phyloP scores from a whole-genome alignment of 148 eudicot species.

The Rhododendron henanense region DNA sequence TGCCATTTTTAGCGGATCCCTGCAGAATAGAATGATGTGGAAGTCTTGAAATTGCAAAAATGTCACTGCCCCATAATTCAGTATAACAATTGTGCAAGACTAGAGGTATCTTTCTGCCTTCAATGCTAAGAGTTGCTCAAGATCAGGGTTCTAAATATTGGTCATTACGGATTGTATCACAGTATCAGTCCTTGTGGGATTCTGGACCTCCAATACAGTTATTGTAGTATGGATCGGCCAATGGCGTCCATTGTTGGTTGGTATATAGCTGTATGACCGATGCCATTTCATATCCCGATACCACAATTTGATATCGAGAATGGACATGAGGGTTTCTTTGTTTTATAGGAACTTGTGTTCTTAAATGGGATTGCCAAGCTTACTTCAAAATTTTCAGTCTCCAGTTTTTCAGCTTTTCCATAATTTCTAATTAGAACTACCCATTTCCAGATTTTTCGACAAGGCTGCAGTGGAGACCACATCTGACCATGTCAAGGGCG shows the following conservation, averaged over 20 bases:
- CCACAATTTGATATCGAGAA: not conserved
- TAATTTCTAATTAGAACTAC: not conserved
- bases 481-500: conserved; percentile 12
- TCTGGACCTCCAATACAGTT: too few relatives aligned
- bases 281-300: not conserved
- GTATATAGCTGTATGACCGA: not conserved
- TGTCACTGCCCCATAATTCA: not conserved
- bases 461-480: conserved; percentile 49
- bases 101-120: not conserved
- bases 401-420: not conserved
- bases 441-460: conserved; percentile 44
- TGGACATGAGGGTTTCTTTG: not conserved
- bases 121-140: too few relatives aligned
- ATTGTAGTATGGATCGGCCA: not conserved
- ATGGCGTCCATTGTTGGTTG: too few relatives aligned
- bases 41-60: not conserved
- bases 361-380: not conserved
- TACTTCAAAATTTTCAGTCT: not conserved
- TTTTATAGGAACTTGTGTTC: not conserved
- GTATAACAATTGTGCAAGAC: not conserved
- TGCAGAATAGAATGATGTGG: not conserved
- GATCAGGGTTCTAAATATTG: too few relatives aligned
- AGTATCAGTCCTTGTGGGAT: not conserved
- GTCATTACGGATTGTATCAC: not conserved
- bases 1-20: not conserved